phyloP scores from a whole-genome alignment of 768 basidiomycete species.

The Xerocomellus amylosporus region DNA sequence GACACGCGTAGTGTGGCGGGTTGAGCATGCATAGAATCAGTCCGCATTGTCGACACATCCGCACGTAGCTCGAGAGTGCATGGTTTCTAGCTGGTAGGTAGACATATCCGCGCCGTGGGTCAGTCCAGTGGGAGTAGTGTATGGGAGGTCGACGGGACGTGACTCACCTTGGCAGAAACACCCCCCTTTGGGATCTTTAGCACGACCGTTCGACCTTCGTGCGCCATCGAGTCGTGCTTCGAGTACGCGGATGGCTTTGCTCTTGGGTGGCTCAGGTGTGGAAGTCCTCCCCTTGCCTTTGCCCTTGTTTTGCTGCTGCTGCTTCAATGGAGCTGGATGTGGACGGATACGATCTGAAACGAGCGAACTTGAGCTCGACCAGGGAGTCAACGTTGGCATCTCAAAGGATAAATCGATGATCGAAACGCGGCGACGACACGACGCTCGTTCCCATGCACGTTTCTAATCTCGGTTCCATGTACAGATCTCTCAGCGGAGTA shows the following conservation, averaged over 20 bases:
- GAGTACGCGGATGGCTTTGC: constrained; percentile 45
- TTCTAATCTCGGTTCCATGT: too few species aligned
- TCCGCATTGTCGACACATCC: constrained; percentile 57
- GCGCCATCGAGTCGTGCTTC: constrained; percentile 47
- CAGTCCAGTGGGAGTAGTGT: neutral
- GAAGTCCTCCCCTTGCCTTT: constrained; percentile 43
- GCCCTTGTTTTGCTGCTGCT: constrained; percentile 16
- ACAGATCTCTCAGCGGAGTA: too few species aligned
- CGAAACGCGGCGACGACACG: neutral
- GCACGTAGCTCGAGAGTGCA: constrained; percentile 51
- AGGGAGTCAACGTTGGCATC: constrained; percentile 10
- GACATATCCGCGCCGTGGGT: neutral
- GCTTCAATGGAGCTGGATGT: constrained; percentile 15
- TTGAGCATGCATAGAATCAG: constrained; percentile 62
- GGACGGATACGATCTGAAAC: constrained; percentile 55
- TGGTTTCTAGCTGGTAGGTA: constrained; percentile 50
- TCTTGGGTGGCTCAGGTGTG: constrained; percentile 40
- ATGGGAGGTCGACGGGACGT: neutral
- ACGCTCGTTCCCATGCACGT: too few species aligned
- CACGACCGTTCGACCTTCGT: constrained; percentile 29
- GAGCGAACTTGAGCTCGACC: constrained; percentile 42
- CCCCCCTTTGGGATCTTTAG: constrained; percentile 58
- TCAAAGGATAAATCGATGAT: neutral
- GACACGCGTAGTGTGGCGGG: constrained; percentile 52
- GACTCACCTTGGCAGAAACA: constrained; percentile 69